These are phyloP conservation scores for Allantophomopsis cytisporea DNA, from an alignment of 2,329 filamentous ascomycete genomes.

Conservation along the genomic window DNA sequence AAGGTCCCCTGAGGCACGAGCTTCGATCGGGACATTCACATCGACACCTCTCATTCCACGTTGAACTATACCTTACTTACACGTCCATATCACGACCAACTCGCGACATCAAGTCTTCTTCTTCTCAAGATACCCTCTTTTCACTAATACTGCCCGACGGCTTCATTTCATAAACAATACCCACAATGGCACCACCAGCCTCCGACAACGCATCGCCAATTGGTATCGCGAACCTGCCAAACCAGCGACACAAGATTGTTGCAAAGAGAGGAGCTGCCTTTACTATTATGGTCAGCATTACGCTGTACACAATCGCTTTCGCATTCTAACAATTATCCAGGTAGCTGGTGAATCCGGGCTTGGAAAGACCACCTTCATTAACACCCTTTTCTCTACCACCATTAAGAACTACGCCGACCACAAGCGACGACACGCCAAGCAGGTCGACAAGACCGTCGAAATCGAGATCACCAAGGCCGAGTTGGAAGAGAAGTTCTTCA, in stretches of 20 bases:
- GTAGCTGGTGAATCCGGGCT: slow-evolving; percentile 97
- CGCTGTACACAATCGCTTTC: slow-evolving; percentile 11
- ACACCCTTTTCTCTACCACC: slow-evolving; percentile 98
- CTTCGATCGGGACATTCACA: not conserved
- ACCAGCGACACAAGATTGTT: slow-evolving; percentile 65
- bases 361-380: slow-evolving; percentile 99
- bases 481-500: slow-evolving; percentile 99
- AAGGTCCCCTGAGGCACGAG: not conserved
- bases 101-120: too few species aligned
- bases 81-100: too few species aligned
- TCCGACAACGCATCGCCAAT: slow-evolving; percentile 52
- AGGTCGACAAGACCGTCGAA: slow-evolving; percentile 98
- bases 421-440: slow-evolving; percentile 98
- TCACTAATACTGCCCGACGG: too few species aligned
- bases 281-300: slow-evolving; percentile 77
- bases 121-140: not conserved
- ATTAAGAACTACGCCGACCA: slow-evolving; percentile 99
- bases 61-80: too few species aligned
- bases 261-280: slow-evolving; percentile 87
- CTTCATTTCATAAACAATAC: slow-evolving; percentile 1
- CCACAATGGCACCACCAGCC: slow-evolving; percentile 39
- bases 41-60: too few species aligned
- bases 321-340: slow-evolving; percentile 27
- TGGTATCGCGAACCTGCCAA: slow-evolving; percentile 63
- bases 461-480: slow-evolving; percentile 99